Base-by-base conservation (phyloP, 1,284 basidiomycete genomes). In the Tilletia horrida region DNA sequence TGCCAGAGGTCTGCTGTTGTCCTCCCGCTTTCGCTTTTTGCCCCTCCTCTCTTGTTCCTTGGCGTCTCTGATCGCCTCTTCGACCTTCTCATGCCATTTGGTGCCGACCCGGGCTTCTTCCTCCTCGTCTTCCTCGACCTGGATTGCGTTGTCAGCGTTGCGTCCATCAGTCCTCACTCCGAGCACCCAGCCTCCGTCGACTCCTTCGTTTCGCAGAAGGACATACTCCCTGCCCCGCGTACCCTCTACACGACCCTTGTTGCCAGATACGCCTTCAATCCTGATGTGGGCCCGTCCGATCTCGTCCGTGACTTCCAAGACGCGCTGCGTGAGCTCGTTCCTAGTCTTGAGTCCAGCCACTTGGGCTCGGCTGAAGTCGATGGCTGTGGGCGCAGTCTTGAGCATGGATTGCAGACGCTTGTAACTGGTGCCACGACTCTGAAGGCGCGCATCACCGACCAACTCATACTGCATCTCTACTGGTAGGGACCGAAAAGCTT, bases 381-480 rank as follows among this genome's bases (percentile, higher is more conserved):
- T 85, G 0, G 95, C 88, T 0, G 93, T 95, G 1, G 86, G 86
- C 0, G 93, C 87, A 13, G 86, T 87, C 59, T 85, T 85, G 7
- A 97, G 84, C 96, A 98, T 99, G 66, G 90, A 89, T 75, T 95
- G 90, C 40, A 98, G 84, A 11, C 96, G 90, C 63, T 88, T 88
- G 83, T 94, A 90, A 4, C 92, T 96, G 7, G 93, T 95, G 82
- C 96, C 93, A 1, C 96, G 88, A 1, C 93, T 97, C 80, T 93
- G 93, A 55, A 95, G 85, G 3, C 94, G 88, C 67, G 97, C 84
- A 83, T 99, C 96, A 67, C 95, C 95, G 35, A 98, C 90, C 73
- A 99, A 93, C 84, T 99, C 96, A 83, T 98, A 99, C 80, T 99
- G 93, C 25, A 96, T 88, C 82, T 97, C 94, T 0, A 92, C 92